Conservation (phyloP, 345 rosid species). For the thale cress (Arabidopsis thaliana) region TAIR10.1 NC_003074.8:20048501-20049000, state of each 20-base stretch:
- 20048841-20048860: no score
- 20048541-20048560: constrained; percentile 7
- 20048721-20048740: background rate
- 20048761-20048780: background rate
- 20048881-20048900: no score
- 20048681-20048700: constrained; percentile 1
- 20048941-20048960: no score
- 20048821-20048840: no score
- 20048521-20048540: constrained; percentile 17
- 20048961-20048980: no score
- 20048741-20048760: background rate
- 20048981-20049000: no score
- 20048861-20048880: no score
- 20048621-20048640: constrained; percentile 27
- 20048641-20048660: background rate
- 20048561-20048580: constrained; percentile 13
- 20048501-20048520: background rate
- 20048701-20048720: background rate
- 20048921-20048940: no score
- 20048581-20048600: background rate
- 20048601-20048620: constrained; percentile 18
- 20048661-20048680: background rate
- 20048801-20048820: no score
- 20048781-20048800: constrained; percentile 16
- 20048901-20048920: no score